Percentiles rank a stretch among this genome's conserved stretches.
Evolutionary conservation across 2,329 filamentous ascomycete genomes (phyloP).

Genomic region (Sordariomycetes sp.): DNA sequence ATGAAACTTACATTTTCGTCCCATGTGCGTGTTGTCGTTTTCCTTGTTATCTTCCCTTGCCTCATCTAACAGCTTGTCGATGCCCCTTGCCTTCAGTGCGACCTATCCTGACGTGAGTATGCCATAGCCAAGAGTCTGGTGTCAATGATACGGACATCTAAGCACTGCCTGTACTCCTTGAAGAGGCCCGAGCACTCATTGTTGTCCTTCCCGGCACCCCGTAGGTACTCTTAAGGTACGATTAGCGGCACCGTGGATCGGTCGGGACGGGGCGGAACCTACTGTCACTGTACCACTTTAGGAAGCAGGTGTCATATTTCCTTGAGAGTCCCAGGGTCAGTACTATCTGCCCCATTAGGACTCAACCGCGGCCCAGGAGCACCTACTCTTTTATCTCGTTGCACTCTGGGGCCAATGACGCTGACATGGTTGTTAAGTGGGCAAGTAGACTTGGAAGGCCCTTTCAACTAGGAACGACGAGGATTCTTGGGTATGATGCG

Average conservation of each 20-base stretch:
- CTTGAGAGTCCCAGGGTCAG: conserved; percentile 27
- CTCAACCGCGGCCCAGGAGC: neutral
- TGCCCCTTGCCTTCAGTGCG: conserved; percentile 76
- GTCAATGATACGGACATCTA: conserved; percentile 50
- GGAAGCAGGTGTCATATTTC: conserved; percentile 90
- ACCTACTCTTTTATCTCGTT: conserved; percentile 90
- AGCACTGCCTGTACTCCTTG: conserved; percentile 74
- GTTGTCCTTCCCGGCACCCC: conserved; percentile 69
- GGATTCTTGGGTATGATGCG: neutral
- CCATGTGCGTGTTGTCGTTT: conserved; percentile 47
- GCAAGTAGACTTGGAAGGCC: neutral
- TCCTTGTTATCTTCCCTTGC: conserved; percentile 82
- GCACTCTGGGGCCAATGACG: conserved; percentile 86
- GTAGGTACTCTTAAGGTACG: conserved; percentile 60
- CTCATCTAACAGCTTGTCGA: conserved; percentile 86
- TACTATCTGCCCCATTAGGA: neutral
- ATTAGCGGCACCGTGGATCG: neutral
- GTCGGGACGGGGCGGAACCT: conserved; percentile 13
- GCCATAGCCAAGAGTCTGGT: neutral
- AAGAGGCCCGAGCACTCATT: conserved; percentile 78
- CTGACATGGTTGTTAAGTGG: conserved; percentile 52
- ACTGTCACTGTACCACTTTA: conserved; percentile 99
- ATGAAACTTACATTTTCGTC: conserved; percentile 22
- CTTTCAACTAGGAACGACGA: neutral
- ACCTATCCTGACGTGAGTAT: conserved; percentile 34